Evolutionary conservation across 352 stramenopile species (phyloP).

Genomic region (Saprolegnia diclina): DNA sequence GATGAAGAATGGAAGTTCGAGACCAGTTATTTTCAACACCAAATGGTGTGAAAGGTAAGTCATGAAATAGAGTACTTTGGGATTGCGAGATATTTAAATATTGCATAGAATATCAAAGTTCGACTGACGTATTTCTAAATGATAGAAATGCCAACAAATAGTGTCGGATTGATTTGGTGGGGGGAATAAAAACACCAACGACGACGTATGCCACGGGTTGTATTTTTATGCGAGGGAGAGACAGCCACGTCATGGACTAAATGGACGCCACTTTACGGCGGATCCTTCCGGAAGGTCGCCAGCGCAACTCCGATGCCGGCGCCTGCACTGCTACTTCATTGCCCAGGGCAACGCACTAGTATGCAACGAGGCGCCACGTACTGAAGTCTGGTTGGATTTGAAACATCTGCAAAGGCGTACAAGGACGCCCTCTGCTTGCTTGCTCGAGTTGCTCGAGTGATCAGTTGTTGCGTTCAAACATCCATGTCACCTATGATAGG

Average conservation of each 20-base stretch:
- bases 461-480: no score
- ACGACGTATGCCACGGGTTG: not conserved
- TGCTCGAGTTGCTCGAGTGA: no score
- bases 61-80: constrained; percentile 8
- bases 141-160: not conserved
- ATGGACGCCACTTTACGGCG: not conserved
- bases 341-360: no score
- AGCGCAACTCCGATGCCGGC: not conserved
- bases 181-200: not conserved
- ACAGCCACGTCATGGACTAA: not conserved
- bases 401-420: no score
- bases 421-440: no score
- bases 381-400: no score
- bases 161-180: not conserved
- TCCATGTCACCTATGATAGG: no score
- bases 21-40: constrained; percentile 15
- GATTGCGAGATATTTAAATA: not conserved
- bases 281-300: not conserved
- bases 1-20: constrained; percentile 22
- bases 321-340: not conserved
- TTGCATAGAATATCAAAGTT: not conserved
- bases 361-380: no score
- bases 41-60: not conserved
- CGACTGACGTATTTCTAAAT: not conserved
- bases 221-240: not conserved